phyloP scores from a whole-genome alignment of 306 rosid genomes.

The Rosa persica region DNA sequence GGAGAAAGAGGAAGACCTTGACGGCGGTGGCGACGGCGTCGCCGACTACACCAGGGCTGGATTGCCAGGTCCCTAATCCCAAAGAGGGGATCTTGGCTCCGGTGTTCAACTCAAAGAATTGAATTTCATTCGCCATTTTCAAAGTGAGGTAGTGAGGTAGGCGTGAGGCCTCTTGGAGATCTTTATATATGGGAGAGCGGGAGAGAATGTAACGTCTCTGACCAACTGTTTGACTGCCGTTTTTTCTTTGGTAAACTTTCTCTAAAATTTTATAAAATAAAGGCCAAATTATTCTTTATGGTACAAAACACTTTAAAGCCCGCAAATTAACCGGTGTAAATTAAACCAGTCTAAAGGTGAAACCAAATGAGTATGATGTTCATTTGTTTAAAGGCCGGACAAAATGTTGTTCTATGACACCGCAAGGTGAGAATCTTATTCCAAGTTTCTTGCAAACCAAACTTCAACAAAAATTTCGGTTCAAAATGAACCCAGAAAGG shows the following conservation, averaged over 20 bases:
- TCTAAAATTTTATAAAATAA: background rate
- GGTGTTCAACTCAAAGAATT: conserved; percentile 54
- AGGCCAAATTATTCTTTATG: too few relatives aligned
- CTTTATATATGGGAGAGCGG: background rate
- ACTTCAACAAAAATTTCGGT: background rate
- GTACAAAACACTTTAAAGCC: too few relatives aligned
- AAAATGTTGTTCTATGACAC: too few relatives aligned
- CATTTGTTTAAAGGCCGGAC: too few relatives aligned
- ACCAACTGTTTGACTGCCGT: background rate
- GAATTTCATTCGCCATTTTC: conserved; percentile 45
- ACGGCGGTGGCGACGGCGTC: conserved; percentile 53
- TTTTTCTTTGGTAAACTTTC: background rate
- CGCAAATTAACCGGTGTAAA: too few relatives aligned
- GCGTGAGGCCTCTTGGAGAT: background rate
- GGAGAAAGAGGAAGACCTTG: conserved; percentile 35
- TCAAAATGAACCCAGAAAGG: background rate
- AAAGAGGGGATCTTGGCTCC: conserved; percentile 73
- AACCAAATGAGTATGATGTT: too few relatives aligned
- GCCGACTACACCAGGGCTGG: conserved; percentile 51
- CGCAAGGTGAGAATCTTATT: too few relatives aligned
- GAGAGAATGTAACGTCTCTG: background rate
- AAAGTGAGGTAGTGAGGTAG: background rate
- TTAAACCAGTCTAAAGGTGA: too few relatives aligned
- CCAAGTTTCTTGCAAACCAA: background rate
- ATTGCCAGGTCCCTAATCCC: conserved; percentile 75